A percentile compares a stretch with the other conserved stretches of the same genome.
Evolutionary conservation across 371 early-diverging fungal genomes (phyloP).

Genomic region (Apophysomyces sp.): DNA sequence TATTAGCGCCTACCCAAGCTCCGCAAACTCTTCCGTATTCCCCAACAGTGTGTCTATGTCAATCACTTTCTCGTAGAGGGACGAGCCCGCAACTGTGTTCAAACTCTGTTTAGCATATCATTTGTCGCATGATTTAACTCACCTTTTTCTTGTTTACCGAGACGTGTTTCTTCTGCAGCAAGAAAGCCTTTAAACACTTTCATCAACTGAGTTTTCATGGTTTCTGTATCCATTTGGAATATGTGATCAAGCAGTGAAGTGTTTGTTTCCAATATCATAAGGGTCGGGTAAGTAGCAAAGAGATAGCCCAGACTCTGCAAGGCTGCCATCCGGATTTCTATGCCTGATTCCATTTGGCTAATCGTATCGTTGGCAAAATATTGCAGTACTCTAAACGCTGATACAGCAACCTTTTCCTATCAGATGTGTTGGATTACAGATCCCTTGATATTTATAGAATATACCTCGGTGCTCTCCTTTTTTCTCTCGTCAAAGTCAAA

Average conservation of each 20-base stretch:
- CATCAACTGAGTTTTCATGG: slow-evolving; percentile 68
- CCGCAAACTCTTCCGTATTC: slow-evolving; percentile 78
- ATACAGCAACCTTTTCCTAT: slow-evolving; percentile 1
- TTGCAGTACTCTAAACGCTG: slow-evolving; percentile 4
- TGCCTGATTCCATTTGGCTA: slow-evolving; percentile 13
- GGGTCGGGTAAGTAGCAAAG: slow-evolving; percentile 66
- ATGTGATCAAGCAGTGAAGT: slow-evolving; percentile 67
- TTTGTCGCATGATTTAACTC: slow-evolving; percentile 1
- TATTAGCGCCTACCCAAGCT: slow-evolving; percentile 49
- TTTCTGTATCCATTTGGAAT: slow-evolving; percentile 48
- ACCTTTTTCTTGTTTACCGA: slow-evolving; percentile 42
- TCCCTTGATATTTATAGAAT: background rate
- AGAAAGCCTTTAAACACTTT: slow-evolving; percentile 72
- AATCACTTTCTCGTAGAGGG: slow-evolving; percentile 39
- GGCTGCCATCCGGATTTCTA: slow-evolving; percentile 21
- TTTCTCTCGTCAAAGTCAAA: slow-evolving; percentile 75
- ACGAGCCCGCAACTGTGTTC: slow-evolving; percentile 8
- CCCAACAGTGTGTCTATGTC: slow-evolving; percentile 77
- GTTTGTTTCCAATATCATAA: slow-evolving; percentile 61
- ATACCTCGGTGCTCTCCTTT: slow-evolving; percentile 18
- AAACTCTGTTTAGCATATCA: background rate
- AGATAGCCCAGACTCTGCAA: slow-evolving; percentile 63
- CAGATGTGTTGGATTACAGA: background rate
- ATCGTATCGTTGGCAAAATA: slow-evolving; percentile 11
- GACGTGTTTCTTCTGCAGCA: slow-evolving; percentile 55